phyloP scores from a whole-genome alignment of 306 rosid species.

The Begonia peltatifolia region DNA sequence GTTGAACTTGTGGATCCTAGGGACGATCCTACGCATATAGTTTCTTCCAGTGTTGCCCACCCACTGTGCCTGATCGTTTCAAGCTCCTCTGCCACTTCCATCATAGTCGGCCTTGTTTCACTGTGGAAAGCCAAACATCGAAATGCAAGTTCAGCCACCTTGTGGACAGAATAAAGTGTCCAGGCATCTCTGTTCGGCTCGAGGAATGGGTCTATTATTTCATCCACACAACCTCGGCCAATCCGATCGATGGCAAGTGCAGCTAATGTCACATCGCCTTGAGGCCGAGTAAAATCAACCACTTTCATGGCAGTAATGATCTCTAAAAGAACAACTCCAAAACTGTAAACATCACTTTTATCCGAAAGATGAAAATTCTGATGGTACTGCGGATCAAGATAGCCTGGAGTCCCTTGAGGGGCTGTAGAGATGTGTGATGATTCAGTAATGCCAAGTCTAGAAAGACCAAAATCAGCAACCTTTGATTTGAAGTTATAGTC shows the following conservation, averaged over 20 bases:
- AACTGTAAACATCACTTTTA: constrained; percentile 91
- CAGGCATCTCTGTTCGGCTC: constrained; percentile 96
- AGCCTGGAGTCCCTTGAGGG: constrained; percentile 98
- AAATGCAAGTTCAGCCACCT: constrained; percentile 91
- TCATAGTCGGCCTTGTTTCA: constrained; percentile 89
- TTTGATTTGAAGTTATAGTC: constrained; percentile 72
- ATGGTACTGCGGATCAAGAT: constrained; percentile 95
- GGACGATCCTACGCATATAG: constrained; percentile 37
- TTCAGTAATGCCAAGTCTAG: constrained; percentile 83
- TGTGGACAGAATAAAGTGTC: constrained; percentile 80
- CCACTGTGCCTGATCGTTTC: constrained; percentile 61
- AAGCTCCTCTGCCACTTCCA: constrained; percentile 87
- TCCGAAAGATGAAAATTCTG: constrained; percentile 94
- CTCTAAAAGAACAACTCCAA: constrained; percentile 89
- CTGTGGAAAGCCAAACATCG: constrained; percentile 94
- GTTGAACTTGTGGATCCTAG: constrained; percentile 53
- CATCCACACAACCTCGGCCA: constrained; percentile 66
- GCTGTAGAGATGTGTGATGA: constrained; percentile 84
- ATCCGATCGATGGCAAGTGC: constrained; percentile 94
- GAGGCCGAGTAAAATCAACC: constrained; percentile 81
- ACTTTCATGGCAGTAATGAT: constrained; percentile 85
- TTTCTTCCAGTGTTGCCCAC: constrained; percentile 72
- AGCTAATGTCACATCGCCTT: constrained; percentile 70
- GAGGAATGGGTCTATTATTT: constrained; percentile 71
- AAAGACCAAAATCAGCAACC: constrained; percentile 97